phyloP scores from a whole-genome alignment of 164 flowering plant species.

The Vitis rotundifolia region DNA sequence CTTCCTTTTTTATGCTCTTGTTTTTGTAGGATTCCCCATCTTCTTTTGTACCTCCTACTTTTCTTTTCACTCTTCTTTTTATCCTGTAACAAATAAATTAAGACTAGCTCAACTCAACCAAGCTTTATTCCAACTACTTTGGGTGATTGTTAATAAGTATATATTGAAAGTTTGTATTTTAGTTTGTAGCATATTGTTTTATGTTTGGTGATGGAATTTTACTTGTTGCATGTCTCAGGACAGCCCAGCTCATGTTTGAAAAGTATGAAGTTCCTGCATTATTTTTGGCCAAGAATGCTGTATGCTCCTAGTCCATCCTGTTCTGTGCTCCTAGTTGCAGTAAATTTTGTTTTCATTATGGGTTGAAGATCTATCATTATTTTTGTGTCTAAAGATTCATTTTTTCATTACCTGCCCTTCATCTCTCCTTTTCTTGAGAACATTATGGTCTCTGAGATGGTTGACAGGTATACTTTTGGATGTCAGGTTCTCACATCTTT shows the following conservation, averaged over 20 bases:
- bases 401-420: neutral
- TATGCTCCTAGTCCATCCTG: slow-evolving; percentile 35
- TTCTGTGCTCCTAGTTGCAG: neutral
- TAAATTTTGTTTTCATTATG: neutral
- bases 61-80: too few relatives aligned
- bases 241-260: slow-evolving; percentile 97
- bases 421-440: neutral
- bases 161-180: too few relatives aligned
- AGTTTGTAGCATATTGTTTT: neutral
- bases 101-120: too few relatives aligned
- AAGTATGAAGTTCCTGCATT: slow-evolving; percentile 95
- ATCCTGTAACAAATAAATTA: too few relatives aligned
- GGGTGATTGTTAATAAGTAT: too few relatives aligned
- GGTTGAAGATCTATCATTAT: too few relatives aligned
- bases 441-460: neutral
- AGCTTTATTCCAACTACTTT: too few relatives aligned
- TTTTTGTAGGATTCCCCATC: too few relatives aligned
- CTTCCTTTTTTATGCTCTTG: too few relatives aligned
- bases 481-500: slow-evolving; percentile 92
- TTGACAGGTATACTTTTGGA: neutral
- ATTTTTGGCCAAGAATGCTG: slow-evolving; percentile 97
- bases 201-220: neutral
- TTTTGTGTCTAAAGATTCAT: neutral
- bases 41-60: too few relatives aligned
- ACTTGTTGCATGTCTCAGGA: slow-evolving; percentile 44